phyloP scores from a whole-genome alignment of 2,329 filamentous ascomycete genomes.

The Remersonia thermophila region DNA sequence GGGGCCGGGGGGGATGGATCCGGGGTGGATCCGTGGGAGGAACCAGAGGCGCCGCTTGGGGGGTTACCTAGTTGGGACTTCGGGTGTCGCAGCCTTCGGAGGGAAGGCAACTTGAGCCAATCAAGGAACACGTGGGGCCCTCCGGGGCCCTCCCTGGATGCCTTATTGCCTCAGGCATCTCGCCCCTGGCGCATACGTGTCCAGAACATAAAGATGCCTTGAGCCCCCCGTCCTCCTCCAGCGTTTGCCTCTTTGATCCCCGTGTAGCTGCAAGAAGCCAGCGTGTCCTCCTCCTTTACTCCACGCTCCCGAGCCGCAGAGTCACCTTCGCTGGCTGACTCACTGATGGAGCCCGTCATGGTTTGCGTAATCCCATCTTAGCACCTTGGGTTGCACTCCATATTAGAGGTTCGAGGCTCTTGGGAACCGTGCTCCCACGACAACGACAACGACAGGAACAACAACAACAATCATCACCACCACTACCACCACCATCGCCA shows the following conservation, averaged over 20 bases:
- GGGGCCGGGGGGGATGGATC: too few relatives aligned
- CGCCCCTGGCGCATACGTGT: slow-evolving; percentile 15
- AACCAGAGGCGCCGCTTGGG: slow-evolving; percentile 3
- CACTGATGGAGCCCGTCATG: slow-evolving; percentile 11
- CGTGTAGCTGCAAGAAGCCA: slow-evolving; percentile 11
- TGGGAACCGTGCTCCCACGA: too few relatives aligned
- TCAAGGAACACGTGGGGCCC: slow-evolving; percentile 5
- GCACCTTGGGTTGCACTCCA: too few relatives aligned
- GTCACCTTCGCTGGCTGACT: slow-evolving; percentile 13
- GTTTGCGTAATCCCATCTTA: too few relatives aligned
- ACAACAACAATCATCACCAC: slow-evolving; percentile 17
- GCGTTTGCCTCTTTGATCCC: not conserved
- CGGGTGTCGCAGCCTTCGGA: slow-evolving; percentile 13
- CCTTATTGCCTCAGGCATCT: slow-evolving; percentile 16
- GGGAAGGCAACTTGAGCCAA: slow-evolving; percentile 11
- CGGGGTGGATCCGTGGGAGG: slow-evolving; percentile 5
- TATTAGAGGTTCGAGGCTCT: too few relatives aligned
- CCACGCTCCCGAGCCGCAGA: not conserved
- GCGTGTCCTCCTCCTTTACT: slow-evolving; percentile 12
- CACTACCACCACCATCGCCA: too few relatives aligned
- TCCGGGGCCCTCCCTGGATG: slow-evolving; percentile 3
- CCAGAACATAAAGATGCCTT: slow-evolving; percentile 19
- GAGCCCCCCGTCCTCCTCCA: slow-evolving; percentile 10
- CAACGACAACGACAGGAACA: slow-evolving; percentile 1
- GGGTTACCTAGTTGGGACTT: slow-evolving; percentile 14